Base-by-base conservation (phyloP, 441 rosid species). In the Erodium moschatum region DNA sequence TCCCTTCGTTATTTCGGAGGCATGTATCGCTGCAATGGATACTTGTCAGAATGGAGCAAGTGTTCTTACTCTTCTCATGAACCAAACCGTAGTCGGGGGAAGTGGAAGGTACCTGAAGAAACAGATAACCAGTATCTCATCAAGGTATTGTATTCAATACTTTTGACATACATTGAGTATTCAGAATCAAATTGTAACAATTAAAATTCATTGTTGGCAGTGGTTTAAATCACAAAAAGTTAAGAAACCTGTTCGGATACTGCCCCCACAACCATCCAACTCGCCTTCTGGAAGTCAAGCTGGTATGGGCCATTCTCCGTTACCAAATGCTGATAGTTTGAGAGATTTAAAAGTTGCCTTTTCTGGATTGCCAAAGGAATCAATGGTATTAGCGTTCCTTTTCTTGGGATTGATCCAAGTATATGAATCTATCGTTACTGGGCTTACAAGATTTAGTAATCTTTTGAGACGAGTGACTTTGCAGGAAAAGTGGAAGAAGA, bases 31-130 rank as follows among this genome's bases (percentile, higher is more conserved):
- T 94, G 99, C 80, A 69, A 61, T 72, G 97, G 97, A 18, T 86
- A 78, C 77, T 69, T 83, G 35, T 87, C 97, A 9, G 99, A 79
- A 77, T 94, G 97, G 97, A 94, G 94, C 83, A 94, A 89, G 82
- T 94, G 99, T 74, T 82, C 97, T 31, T 85, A 84, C 75, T 76
- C 91, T 69, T 84, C 89, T 81, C 58, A 61, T 67, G 94, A 90
- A 77, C 97, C 95, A 64, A 83, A 81, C 71, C 90, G 85, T 42
- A 76, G 80, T 70, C 84, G 80, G 76, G 87, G 85, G 80, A 89
- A 91, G 81, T 91, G 97, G 97, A 88, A 85, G 81, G 78, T 94
- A 35, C 97, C 96, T 13, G 92, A 84, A 68, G 90, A 76, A 74
- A 83, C 84, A 2, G 73, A 81, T 15, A 90, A 85, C 80, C 81